phyloP scores from a whole-genome alignment of 768 basidiomycete genomes.

The Hemileccinum impolitum region DNA sequence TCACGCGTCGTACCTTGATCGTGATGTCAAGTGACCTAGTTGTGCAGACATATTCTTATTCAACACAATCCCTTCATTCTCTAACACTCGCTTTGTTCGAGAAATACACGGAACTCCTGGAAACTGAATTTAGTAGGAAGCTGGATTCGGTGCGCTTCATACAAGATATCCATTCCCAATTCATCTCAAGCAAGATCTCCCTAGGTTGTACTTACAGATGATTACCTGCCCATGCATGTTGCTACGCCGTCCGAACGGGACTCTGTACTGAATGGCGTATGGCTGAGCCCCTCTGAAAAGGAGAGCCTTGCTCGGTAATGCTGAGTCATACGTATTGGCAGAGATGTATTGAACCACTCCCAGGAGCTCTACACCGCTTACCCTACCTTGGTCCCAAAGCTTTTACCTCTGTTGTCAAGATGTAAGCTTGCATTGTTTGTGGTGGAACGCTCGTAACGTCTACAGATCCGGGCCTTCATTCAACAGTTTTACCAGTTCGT shows the following conservation, averaged over 20 bases:
- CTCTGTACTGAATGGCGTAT: constrained; percentile 75
- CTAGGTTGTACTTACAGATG: constrained; percentile 83
- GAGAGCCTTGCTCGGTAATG: constrained; percentile 53
- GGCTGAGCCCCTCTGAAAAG: constrained; percentile 70
- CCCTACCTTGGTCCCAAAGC: constrained; percentile 91
- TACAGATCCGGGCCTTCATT: constrained; percentile 81
- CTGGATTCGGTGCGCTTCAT: constrained; percentile 68
- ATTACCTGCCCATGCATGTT: constrained; percentile 83
- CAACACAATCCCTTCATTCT: constrained; percentile 75
- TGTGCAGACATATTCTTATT: constrained; percentile 78
- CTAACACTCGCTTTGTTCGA: constrained; percentile 89
- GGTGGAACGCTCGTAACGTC: constrained; percentile 1
- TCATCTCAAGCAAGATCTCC: neutral
- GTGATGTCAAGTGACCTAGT: constrained; percentile 6
- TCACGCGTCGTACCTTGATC: neutral
- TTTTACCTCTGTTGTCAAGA: constrained; percentile 95
- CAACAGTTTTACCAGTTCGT: constrained; percentile 96
- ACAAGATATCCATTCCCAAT: neutral
- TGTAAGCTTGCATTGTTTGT: constrained; percentile 36
- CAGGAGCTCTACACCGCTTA: constrained; percentile 63
- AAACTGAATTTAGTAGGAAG: constrained; percentile 73
- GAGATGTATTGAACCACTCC: constrained; percentile 2
- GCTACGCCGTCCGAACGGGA: constrained; percentile 60
- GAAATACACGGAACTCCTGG: constrained; percentile 79
- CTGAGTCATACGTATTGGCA: neutral